Conservation (phyloP, 495 filamentous ascomycete species). For the Penicillium verhagenii region DNA sequence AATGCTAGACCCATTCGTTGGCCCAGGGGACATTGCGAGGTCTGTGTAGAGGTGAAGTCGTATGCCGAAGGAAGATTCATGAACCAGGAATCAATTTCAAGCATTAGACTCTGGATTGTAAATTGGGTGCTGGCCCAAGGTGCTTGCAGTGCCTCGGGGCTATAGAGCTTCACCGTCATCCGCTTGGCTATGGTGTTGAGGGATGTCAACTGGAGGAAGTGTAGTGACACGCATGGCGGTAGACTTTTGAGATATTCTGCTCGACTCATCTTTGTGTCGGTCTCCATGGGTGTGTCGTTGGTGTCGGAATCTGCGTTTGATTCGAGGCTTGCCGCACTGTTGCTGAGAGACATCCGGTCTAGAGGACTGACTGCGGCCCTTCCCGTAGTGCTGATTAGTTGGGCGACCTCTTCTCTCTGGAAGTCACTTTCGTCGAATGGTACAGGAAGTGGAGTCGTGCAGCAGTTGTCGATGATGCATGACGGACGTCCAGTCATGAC, state of each 20-base stretch:
- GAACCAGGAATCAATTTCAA: conserved; percentile 41
- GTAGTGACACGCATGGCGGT: conserved; percentile 45
- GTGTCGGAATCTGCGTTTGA: conserved; percentile 24
- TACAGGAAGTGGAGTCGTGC: conserved; percentile 54
- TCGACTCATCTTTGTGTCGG: conserved; percentile 18
- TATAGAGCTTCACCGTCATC: conserved; percentile 57
- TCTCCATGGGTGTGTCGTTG: conserved; percentile 18
- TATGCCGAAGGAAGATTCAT: conserved; percentile 40
- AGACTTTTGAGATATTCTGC: conserved; percentile 30
- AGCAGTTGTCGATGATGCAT: conserved; percentile 53
- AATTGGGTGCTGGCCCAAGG: conserved; percentile 52
- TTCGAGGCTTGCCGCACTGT: conserved; percentile 23
- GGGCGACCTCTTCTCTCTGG: conserved; percentile 35
- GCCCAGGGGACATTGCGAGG: conserved; percentile 27
- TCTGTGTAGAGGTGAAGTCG: conserved; percentile 37
- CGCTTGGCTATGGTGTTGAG: conserved; percentile 53
- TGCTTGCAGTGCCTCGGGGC: conserved; percentile 45
- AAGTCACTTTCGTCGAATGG: conserved; percentile 52
- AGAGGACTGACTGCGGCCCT: conserved; percentile 20
- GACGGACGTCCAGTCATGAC: conserved; percentile 61
- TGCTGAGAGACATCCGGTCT: conserved; percentile 21
- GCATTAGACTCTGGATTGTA: conserved; percentile 39
- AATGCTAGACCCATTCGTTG: conserved; percentile 52
- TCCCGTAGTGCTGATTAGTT: conserved; percentile 29
- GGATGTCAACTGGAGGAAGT: conserved; percentile 47